Conservation (phyloP, 352 stramenopile species). For the Globisporangium viniferum region DNA sequence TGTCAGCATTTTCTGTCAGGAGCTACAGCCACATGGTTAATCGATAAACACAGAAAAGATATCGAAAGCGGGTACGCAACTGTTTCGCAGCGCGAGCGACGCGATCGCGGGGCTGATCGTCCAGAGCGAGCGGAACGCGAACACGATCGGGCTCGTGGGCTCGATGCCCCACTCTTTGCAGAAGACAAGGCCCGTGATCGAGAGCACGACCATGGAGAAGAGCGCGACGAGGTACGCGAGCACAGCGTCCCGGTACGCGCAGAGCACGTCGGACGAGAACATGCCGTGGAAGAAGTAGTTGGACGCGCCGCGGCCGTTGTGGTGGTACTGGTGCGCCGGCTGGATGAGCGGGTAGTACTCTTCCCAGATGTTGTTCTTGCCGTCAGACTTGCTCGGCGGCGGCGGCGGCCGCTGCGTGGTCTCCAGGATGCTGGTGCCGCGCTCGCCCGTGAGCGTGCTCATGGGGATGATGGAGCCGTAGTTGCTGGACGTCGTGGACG, state of each 20-base stretch:
- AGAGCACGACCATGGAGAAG: constrained; percentile 77
- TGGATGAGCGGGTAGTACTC: constrained; percentile 88
- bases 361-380: constrained; percentile 76
- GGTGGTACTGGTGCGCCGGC: constrained; percentile 75
- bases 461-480: constrained; percentile 26
- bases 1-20: neutral
- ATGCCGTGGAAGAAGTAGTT: constrained; percentile 88
- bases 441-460: neutral
- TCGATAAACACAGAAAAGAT: constrained; percentile 11
- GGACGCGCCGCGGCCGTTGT: constrained; percentile 65
- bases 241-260: constrained; percentile 78
- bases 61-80: constrained; percentile 22
- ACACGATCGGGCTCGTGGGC: constrained; percentile 47
- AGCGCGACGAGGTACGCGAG: constrained; percentile 77
- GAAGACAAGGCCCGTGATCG: constrained; percentile 79
- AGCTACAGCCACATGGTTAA: constrained; percentile 10
- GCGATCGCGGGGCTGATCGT: constrained; percentile 65
- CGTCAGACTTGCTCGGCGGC: constrained; percentile 10
- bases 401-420: neutral
- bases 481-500: constrained; percentile 15
- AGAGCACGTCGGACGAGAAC: constrained; percentile 85
- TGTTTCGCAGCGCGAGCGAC: constrained; percentile 71
- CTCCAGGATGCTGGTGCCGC: neutral
- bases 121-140: constrained; percentile 61
- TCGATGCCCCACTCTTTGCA: constrained; percentile 79